These are phyloP conservation scores for Trichoderma simmonsii DNA, from an alignment of 2,329 filamentous ascomycete species.

Conservation along the genomic window DNA sequence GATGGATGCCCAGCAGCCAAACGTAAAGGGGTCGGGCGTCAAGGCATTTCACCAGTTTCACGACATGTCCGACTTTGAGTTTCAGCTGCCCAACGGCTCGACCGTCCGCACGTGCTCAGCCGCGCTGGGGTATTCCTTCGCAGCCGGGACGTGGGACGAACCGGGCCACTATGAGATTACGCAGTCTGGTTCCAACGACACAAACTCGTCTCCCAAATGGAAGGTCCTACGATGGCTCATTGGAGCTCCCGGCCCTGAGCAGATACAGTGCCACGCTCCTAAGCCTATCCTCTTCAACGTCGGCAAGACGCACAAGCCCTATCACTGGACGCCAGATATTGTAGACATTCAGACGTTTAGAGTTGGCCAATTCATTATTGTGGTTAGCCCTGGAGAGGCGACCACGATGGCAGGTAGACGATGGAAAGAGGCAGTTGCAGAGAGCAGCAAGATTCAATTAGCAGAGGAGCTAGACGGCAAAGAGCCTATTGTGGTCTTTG, in stretches of 20 bases:
- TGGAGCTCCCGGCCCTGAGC: slow-evolving; percentile 63
- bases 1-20: slow-evolving; percentile 43
- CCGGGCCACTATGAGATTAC: slow-evolving; percentile 88
- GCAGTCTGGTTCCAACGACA: slow-evolving; percentile 70
- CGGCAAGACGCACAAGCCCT: slow-evolving; percentile 70
- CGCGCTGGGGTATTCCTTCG: slow-evolving; percentile 84
- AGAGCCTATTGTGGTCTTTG: slow-evolving; percentile 71
- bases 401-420: slow-evolving; percentile 88
- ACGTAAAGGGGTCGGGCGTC: slow-evolving; percentile 62
- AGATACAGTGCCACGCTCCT: slow-evolving; percentile 71
- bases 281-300: slow-evolving; percentile 88
- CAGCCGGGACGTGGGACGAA: slow-evolving; percentile 84
- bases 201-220: slow-evolving; percentile 75
- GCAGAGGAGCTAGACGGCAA: slow-evolving; percentile 37
- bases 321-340: slow-evolving; percentile 84
- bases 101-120: slow-evolving; percentile 74
- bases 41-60: slow-evolving; percentile 78
- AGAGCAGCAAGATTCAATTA: slow-evolving; percentile 44
- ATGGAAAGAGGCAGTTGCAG: slow-evolving; percentile 70
- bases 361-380: slow-evolving; percentile 78
- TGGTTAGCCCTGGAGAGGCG: slow-evolving; percentile 82
- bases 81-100: slow-evolving; percentile 69
- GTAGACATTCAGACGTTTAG: slow-evolving; percentile 82
- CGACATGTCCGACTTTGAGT: slow-evolving; percentile 71
- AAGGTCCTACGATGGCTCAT: slow-evolving; percentile 67